These are phyloP conservation scores for Solanum rostratum DNA, from an alignment of 257 asterid species.

Conservation along the genomic window DNA sequence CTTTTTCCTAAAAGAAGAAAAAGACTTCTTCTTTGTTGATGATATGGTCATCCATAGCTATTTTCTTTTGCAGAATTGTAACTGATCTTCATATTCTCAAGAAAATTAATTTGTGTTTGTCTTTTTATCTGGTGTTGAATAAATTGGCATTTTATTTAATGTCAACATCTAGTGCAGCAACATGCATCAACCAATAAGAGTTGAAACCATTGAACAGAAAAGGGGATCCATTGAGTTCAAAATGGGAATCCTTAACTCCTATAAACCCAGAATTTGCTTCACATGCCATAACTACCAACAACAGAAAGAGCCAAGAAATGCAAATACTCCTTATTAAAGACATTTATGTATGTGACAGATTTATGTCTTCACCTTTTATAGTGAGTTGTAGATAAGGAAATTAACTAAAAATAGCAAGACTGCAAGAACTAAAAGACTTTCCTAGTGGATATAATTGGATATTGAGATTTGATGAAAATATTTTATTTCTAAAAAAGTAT, in stretches of 20 bases:
- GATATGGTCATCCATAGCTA: too few relatives aligned
- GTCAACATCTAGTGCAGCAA: not conserved
- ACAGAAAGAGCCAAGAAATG: not conserved
- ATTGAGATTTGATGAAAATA: too few relatives aligned
- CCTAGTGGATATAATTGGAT: too few relatives aligned
- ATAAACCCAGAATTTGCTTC: not conserved
- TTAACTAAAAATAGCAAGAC: too few relatives aligned
- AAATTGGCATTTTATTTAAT: not conserved
- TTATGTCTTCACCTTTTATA: not conserved
- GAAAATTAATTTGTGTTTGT: not conserved
- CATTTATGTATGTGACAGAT: not conserved
- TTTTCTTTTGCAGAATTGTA: too few relatives aligned
- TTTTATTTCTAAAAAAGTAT: not conserved
- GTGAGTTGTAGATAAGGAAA: too few relatives aligned
- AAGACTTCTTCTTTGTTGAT: too few relatives aligned
- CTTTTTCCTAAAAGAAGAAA: too few relatives aligned
- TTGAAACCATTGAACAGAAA: too few relatives aligned
- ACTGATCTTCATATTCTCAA: not conserved
- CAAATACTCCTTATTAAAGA: not conserved
- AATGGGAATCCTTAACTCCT: not conserved
- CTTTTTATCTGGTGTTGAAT: not conserved
- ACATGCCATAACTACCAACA: not conserved
- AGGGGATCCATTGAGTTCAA: not conserved
- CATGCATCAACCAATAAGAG: conserved; percentile 4
- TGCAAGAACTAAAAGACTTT: too few relatives aligned